Base-by-base conservation (phyloP, 768 basidiomycete genomes). In the Lentinula sp. region DNA sequence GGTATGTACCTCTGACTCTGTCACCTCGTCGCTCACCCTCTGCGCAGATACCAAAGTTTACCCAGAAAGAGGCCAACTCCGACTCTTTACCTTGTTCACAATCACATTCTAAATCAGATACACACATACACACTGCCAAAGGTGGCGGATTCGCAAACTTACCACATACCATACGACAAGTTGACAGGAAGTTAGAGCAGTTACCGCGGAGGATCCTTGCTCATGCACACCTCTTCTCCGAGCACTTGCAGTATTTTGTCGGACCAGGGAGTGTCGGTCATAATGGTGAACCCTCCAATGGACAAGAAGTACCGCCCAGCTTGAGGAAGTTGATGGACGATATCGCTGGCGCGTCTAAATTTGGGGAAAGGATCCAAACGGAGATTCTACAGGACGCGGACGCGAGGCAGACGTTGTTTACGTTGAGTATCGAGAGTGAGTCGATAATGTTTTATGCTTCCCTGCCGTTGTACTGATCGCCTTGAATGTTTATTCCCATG, bases 311-410 rank as follows among this genome's bases (percentile, higher is more conserved):
- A 5, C 75, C 75, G 7, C 65, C 67, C 2, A 70, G 72, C 3
- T 50, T 76, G 56, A 69, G 62, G 63, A 62, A 67, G 57, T 45
- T 76, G 56, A 63, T 76, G 66, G 66, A 73, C 40, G 74, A 75
- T 59, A 70, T 76, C 11, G 67, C 71, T 1, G 72, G 71, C 8
- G 67, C 68, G n/a, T 71, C 72, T 62, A 69, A 62, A 53, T 56
- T 75, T 16, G 69, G 70, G 9, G 70, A 73, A 63, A 63, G 67
- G 62, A 65, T 73, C 13, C 70, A 71, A 62, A 62, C 65, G 57
- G 74, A 74, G 63, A 71, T 75, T 34, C 61, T 75, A 51, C 68
- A 70, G 49, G 74, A 76, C 54, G 61, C 66, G 23, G 70, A 72
- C 60, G 71, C 71, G 18, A 62, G 74, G 10, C 32, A 75, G 70